A percentile compares a stretch with the other conserved stretches of the same genome.
Evolutionary conservation across 2,329 filamentous ascomycete species (phyloP).

Genomic region (Epichloe gansuensis): DNA sequence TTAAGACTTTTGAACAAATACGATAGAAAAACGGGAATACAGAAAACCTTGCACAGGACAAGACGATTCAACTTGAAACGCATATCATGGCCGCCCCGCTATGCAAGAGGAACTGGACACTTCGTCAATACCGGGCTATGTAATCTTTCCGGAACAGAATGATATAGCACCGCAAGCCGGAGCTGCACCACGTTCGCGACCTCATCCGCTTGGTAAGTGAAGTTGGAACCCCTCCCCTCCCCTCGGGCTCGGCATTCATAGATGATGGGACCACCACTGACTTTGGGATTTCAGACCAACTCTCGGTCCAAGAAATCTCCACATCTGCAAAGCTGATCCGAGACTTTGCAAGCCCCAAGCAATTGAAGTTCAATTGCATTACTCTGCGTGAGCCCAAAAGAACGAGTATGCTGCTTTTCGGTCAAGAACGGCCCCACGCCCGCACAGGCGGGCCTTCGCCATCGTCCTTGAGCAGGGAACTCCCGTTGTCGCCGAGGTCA

Average conservation of each 20-base stretch:
- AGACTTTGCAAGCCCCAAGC: conserved; percentile 20
- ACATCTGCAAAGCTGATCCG: conserved; percentile 36
- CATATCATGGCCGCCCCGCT: conserved; percentile 11
- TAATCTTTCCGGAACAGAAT: conserved; percentile 31
- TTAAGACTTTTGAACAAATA: neutral
- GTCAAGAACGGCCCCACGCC: conserved; percentile 32
- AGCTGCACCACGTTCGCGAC: conserved; percentile 16
- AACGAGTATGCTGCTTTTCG: conserved; percentile 50
- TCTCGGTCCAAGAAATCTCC: conserved; percentile 42
- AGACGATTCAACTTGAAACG: neutral
- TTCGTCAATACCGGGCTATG: conserved; percentile 32
- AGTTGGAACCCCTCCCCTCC: neutral
- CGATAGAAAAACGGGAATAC: neutral
- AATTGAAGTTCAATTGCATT: conserved; percentile 46
- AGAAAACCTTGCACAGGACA: neutral
- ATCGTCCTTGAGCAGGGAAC: conserved; percentile 32
- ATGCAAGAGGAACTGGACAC: conserved; percentile 20
- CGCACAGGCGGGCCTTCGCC: conserved; percentile 36
- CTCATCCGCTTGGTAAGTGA: conserved; percentile 25
- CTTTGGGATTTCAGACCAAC: conserved; percentile 26
- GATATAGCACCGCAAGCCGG: conserved; percentile 24
- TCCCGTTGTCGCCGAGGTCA: conserved; percentile 34
- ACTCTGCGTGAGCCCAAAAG: conserved; percentile 56
- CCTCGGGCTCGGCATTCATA: neutral
- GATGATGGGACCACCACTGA: neutral